Evolutionary conservation across 495 filamentous ascomycete species (phyloP), one percentile per base, ranked within the genome.

Genomic region (Penicillium manginii): DNA sequence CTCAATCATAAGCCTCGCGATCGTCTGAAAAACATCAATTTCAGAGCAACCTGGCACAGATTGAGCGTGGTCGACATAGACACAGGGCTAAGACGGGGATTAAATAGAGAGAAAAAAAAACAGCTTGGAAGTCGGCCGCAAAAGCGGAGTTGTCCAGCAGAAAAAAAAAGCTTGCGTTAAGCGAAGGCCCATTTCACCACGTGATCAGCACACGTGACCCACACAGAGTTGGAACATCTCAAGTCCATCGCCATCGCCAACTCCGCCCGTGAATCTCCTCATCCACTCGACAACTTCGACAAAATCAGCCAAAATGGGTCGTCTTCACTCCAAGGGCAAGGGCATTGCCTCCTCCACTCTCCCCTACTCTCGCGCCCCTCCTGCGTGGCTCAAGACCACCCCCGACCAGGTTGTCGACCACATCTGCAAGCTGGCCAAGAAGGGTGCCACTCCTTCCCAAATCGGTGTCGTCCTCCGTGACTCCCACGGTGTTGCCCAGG

Each of bases 321-420:
- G 94, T 81, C 88, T 98, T 85, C 96, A 99, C 90, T 89, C 84
- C 84, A 97, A 96, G 71, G 94, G 96, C 82, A 99, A 99, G 88
- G 96, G 96, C 78, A 98, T 98, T 77, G 89, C 91, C 54, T 80
- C 89, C 80, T 96, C 91, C 57, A 91, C 96, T 67, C 84, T 97
- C 80, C 96, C 96, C 60, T 98, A 98, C 88, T 96, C 91, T 52
- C 93, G 96, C 81, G 88, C 86, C 59, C 76, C 91, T 55, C 93
- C 94, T 22, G 82, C 90, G 53, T 99, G 94, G 94, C 81, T 96
- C 75, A 96, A 96, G 86, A 89, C 89, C 74, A 93, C 91, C 60
- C 82, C 85, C 65, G 90, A 93, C 51, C 87, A 91, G 81, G 91
- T 98, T 73, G 91, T 93, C 61, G 96, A 98, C 72, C 92, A 97